phyloP scores from a whole-genome alignment of 805 yeast genomes.

The Yamadazyma sp. region DNA sequence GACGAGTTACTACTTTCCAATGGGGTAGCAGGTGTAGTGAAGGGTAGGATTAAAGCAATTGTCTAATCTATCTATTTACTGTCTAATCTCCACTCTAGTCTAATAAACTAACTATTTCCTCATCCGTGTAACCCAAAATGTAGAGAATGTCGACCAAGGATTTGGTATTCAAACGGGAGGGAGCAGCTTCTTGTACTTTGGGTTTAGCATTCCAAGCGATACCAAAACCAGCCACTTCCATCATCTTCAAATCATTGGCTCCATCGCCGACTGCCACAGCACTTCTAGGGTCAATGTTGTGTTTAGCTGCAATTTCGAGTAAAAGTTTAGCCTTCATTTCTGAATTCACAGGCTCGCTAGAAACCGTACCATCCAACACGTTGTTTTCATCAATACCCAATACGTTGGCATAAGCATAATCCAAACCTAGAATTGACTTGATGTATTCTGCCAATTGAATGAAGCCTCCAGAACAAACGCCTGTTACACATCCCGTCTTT shows the following conservation, averaged over 20 bases:
- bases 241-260: slow-evolving; percentile 92
- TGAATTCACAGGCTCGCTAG: slow-evolving; percentile 86
- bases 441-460: slow-evolving; percentile 81
- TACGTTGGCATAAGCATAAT: slow-evolving; percentile 86
- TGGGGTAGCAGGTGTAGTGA: slow-evolving; percentile 78
- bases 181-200: slow-evolving; percentile 80
- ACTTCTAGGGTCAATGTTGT: slow-evolving; percentile 47
- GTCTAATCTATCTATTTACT: slow-evolving; percentile 1
- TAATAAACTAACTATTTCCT: slow-evolving; percentile 38
- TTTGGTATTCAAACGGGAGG: slow-evolving; percentile 73
- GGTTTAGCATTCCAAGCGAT: slow-evolving; percentile 98
- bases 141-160: slow-evolving; percentile 74
- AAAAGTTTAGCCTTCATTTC: slow-evolving; percentile 74
- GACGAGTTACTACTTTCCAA: slow-evolving; percentile 74
- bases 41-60: slow-evolving; percentile 43
- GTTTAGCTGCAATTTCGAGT: slow-evolving; percentile 55
- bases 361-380: slow-evolving; percentile 69
- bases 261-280: slow-evolving; percentile 95
- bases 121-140: slow-evolving; percentile 70
- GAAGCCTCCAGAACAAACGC: slow-evolving; percentile 94
- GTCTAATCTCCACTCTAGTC: slow-evolving; percentile 1
- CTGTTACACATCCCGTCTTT: slow-evolving; percentile 63
- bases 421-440: slow-evolving; percentile 64
- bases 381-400: slow-evolving; percentile 47
- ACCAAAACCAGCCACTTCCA: slow-evolving; percentile 89